phyloP scores from a whole-genome alignment of 176 grass and related monocot species.

The Pharus latifolius region DNA sequence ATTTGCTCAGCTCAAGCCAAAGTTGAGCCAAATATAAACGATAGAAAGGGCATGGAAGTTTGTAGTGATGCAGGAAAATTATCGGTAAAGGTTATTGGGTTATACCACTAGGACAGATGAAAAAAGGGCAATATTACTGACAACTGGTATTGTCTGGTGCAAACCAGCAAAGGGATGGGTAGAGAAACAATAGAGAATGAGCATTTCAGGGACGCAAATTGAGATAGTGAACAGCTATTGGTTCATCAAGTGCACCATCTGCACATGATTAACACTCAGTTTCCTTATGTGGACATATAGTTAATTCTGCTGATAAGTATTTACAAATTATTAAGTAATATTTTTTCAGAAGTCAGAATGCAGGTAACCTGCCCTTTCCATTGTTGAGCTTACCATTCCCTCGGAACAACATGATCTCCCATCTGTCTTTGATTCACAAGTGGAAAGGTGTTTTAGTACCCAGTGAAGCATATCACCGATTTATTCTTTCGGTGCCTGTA shows the following conservation, averaged over 20 bases:
- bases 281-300: no score
- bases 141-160: not conserved
- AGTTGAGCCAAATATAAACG: not conserved
- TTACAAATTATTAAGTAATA: no score
- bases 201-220: not conserved
- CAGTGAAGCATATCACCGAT: not conserved
- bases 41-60: not conserved
- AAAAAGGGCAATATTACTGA: not conserved
- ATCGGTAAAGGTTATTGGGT: not conserved
- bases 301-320: no score
- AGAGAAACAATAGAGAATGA: not conserved
- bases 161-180: not conserved
- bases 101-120: not conserved
- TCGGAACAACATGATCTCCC: not conserved
- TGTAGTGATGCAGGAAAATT: not conserved
- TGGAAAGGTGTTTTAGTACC: not conserved
- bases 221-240: not conserved
- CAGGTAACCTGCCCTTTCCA: no score
- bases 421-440: not conserved
- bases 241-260: no score
- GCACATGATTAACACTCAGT: no score
- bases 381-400: not conserved
- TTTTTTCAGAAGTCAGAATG: no score
- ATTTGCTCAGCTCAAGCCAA: not conserved
- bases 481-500: constrained; percentile 15